A percentile compares a stretch with the other conserved stretches of the same genome.
phyloP scores from a whole-genome alignment of 2,329 filamentous ascomycete species.

The Aspergillus brasiliensis region DNA sequence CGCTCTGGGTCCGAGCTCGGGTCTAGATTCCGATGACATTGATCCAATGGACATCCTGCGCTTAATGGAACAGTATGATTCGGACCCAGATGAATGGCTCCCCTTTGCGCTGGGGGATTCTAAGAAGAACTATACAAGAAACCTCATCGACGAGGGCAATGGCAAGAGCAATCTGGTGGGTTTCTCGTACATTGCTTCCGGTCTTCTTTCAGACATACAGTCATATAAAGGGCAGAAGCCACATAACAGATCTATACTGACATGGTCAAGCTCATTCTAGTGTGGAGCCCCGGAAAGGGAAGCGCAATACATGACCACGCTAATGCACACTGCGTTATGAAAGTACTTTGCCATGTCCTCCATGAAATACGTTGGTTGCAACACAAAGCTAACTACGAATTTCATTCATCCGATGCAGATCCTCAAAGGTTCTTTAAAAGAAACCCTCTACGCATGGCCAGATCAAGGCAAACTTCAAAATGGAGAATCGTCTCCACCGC shows the following conservation, averaged over 20 bases:
- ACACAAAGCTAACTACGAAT: neutral
- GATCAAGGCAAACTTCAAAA: constrained; percentile 48
- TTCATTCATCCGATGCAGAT: constrained; percentile 51
- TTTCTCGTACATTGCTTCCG: neutral
- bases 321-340: constrained; percentile 92
- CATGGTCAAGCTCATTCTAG: constrained; percentile 69
- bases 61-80: constrained; percentile 75
- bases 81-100: constrained; percentile 69
- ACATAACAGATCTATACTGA: constrained; percentile 10
- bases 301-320: constrained; percentile 88
- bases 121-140: constrained; percentile 76
- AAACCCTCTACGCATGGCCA: constrained; percentile 80
- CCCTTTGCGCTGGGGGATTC: constrained; percentile 73
- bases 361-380: neutral
- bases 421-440: constrained; percentile 74
- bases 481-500: constrained; percentile 56
- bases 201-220: neutral
- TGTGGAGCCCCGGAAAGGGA: constrained; percentile 82
- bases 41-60: constrained; percentile 70
- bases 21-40: constrained; percentile 78
- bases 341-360: constrained; percentile 40
- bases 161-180: constrained; percentile 74
- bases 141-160: constrained; percentile 87
- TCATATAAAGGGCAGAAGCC: neutral
- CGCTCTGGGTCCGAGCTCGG: constrained; percentile 76